Percentiles rank a stretch among this genome's conserved stretches.
Evolutionary conservation across 345 rosid species (phyloP).

Genomic region (Lenwebbia sp.): DNA sequence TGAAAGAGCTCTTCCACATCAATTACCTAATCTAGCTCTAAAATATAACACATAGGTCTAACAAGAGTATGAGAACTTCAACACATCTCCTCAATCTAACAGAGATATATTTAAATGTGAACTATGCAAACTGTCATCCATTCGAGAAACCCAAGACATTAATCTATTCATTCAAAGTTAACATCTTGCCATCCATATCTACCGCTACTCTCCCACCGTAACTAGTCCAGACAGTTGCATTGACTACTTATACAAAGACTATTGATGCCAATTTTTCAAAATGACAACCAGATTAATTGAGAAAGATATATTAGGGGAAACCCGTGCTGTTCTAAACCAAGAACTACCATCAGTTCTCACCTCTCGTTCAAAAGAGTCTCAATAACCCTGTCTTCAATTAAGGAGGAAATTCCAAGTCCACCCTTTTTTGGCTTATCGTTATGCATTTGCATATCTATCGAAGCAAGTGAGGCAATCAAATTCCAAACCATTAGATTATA

Average conservation of each 20-base stretch:
- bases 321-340: neutral
- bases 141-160: neutral
- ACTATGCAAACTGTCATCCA: neutral
- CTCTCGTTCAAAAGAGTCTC: neutral
- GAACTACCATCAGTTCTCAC: neutral
- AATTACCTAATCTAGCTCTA: neutral
- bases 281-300: neutral
- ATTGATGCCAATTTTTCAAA: neutral
- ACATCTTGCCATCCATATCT: neutral
- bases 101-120: neutral
- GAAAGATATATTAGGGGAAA: neutral
- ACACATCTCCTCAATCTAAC: neutral
- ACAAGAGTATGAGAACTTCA: neutral
- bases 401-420: neutral
- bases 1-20: neutral
- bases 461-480: neutral
- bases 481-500: neutral
- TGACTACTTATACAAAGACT: neutral
- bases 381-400: neutral
- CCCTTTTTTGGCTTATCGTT: neutral
- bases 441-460: neutral
- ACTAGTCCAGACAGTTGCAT: neutral
- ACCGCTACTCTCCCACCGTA: neutral
- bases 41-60: neutral
- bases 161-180: neutral